phyloP scores from a whole-genome alignment of 179 eudicot species.

The Beta lomatogona region DNA sequence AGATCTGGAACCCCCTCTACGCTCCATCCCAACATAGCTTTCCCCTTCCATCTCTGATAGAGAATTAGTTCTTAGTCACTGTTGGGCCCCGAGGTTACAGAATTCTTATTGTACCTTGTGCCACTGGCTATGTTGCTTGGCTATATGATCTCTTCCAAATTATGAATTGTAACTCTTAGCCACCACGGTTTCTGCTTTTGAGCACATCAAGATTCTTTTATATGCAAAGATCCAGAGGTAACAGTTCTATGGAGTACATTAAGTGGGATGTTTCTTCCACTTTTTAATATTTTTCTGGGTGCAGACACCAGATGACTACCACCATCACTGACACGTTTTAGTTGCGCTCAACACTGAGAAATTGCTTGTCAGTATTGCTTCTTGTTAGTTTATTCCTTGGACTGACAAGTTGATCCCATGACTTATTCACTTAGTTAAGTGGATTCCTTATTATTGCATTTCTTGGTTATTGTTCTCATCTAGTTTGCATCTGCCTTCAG shows the following conservation, averaged over 20 bases:
- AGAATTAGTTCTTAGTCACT: too few relatives aligned
- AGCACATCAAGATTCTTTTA: too few relatives aligned
- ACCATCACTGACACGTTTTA: not conserved
- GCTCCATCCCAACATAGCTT: too few relatives aligned
- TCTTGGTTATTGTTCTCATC: not conserved
- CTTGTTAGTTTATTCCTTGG: not conserved
- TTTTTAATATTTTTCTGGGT: not conserved
- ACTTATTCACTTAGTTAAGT: not conserved
- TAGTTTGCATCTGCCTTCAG: not conserved
- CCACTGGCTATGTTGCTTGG: too few relatives aligned
- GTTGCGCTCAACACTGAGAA: not conserved
- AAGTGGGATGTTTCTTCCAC: not conserved
- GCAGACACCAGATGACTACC: not conserved
- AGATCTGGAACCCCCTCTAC: too few relatives aligned
- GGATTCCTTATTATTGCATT: not conserved
- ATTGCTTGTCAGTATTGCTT: not conserved
- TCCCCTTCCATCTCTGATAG: too few relatives aligned
- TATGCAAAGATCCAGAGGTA: not conserved
- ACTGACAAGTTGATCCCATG: not conserved
- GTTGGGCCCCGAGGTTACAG: too few relatives aligned
- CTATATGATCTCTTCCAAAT: too few relatives aligned
- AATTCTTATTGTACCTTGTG: too few relatives aligned
- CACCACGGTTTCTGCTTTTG: too few relatives aligned
- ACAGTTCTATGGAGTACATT: not conserved
- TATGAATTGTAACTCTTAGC: too few relatives aligned